These are phyloP conservation scores for Marsdenia floribunda DNA, from an alignment of 257 asterid genomes.

Conservation along the genomic window DNA sequence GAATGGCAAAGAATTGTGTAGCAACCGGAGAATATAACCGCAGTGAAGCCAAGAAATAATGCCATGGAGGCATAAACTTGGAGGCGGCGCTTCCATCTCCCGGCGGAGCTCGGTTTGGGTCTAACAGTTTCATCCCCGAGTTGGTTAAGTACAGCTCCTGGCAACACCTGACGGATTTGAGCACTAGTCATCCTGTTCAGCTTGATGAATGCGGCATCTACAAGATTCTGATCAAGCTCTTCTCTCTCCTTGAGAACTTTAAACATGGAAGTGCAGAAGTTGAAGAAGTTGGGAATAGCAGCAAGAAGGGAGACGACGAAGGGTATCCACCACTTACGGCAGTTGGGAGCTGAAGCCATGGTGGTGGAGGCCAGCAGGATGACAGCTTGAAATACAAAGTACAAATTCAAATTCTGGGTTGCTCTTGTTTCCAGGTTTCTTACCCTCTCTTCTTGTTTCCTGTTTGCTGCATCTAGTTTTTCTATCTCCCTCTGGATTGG, in stretches of 20 bases:
- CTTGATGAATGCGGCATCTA: conserved; percentile 34
- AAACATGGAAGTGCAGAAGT: conserved; percentile 17
- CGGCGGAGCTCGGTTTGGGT: conserved; percentile 21
- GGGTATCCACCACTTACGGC: conserved; percentile 50
- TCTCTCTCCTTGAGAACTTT: conserved; percentile 29
- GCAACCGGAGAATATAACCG: conserved; percentile 40
- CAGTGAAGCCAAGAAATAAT: conserved; percentile 36
- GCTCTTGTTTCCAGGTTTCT: conserved; percentile 37
- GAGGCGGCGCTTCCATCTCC: conserved; percentile 28
- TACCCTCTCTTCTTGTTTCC: conserved; percentile 35
- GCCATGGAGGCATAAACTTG: conserved; percentile 20
- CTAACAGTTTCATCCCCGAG: conserved; percentile 26
- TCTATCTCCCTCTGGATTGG: conserved; percentile 25
- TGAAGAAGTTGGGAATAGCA: conserved; percentile 31
- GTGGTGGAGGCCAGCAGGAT: conserved; percentile 39
- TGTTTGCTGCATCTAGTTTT: conserved; percentile 25
- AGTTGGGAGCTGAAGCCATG: conserved; percentile 24
- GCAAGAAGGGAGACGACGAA: conserved; percentile 40
- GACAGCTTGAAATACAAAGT: conserved; percentile 51
- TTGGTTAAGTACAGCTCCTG: conserved; percentile 20
- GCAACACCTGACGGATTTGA: conserved; percentile 26
- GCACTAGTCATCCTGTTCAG: conserved; percentile 23
- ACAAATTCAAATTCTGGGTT: conserved; percentile 43
- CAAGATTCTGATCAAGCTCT: conserved; percentile 38
- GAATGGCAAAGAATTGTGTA: conserved; percentile 34